These are phyloP conservation scores for Nicotiana obtusifolia DNA, from an alignment of 257 asterid species.

Conservation along the genomic window DNA sequence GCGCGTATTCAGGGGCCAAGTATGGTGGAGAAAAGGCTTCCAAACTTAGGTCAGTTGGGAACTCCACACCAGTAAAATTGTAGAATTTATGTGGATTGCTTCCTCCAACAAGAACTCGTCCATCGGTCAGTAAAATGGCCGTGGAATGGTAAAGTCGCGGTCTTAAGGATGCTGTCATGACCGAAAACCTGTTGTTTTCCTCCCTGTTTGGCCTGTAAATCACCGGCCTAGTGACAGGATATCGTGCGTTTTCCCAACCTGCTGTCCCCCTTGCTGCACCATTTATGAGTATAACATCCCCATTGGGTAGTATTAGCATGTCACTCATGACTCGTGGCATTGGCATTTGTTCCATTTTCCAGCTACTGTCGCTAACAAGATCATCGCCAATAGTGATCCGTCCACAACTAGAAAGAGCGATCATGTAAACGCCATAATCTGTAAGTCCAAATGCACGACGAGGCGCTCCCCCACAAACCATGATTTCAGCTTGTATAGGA, in stretches of 20 bases:
- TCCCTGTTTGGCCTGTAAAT: slow-evolving; percentile 30
- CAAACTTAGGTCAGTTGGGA: slow-evolving; percentile 61
- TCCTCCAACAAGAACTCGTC: slow-evolving; percentile 56
- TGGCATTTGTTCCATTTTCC: slow-evolving; percentile 66
- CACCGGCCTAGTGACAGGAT: slow-evolving; percentile 45
- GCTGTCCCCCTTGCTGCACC: slow-evolving; percentile 61
- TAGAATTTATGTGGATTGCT: slow-evolving; percentile 57
- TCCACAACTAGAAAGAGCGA: slow-evolving; percentile 47
- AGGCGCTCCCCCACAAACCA: slow-evolving; percentile 69
- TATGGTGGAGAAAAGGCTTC: slow-evolving; percentile 64
- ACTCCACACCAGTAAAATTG: slow-evolving; percentile 44
- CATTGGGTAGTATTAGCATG: slow-evolving; percentile 54
- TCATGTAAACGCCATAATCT: slow-evolving; percentile 22
- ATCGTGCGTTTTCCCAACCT: slow-evolving; percentile 47
- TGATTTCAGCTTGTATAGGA: slow-evolving; percentile 29
- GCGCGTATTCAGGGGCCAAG: slow-evolving; percentile 25
- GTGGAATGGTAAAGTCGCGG: slow-evolving; percentile 70
- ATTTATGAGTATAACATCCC: slow-evolving; percentile 46
- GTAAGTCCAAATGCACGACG: slow-evolving; percentile 23
- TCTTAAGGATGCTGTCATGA: slow-evolving; percentile 30
- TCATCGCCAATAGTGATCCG: slow-evolving; percentile 31
- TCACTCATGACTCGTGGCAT: slow-evolving; percentile 65
- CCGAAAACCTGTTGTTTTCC: slow-evolving; percentile 15
- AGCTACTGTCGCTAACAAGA: slow-evolving; percentile 14
- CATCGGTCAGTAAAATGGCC: slow-evolving; percentile 46